Percentiles rank a stretch among this genome's conserved stretches.
Conservation (phyloP, 352 stramenopile genomes). For the Halophytophthora polymorphica region DNA sequence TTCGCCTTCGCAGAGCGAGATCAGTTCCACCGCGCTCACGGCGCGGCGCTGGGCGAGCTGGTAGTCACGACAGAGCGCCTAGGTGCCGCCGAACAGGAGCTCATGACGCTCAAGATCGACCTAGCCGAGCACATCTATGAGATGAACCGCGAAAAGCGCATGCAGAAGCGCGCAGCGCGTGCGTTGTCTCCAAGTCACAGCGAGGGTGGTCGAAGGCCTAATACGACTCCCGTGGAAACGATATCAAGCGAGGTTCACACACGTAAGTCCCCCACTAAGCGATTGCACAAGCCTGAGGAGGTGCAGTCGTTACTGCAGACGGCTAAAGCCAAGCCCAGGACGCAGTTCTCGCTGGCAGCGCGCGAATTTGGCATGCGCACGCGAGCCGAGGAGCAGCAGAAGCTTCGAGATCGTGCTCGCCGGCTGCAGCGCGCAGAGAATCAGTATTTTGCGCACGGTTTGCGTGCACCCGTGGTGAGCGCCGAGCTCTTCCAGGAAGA, state of each 20-base stretch:
- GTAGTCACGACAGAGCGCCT: conserved; percentile 44
- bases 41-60: conserved; percentile 41
- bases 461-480: conserved; percentile 31
- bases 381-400: conserved; percentile 33
- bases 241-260: background rate
- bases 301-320: conserved; percentile 9
- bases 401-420: conserved; percentile 25
- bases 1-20: conserved; percentile 60
- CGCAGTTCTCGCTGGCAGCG: conserved; percentile 50
- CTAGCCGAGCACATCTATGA: conserved; percentile 68
- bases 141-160: conserved; percentile 44
- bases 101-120: conserved; percentile 55
- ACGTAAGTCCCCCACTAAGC: conserved; percentile 6
- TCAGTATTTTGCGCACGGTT: conserved; percentile 41
- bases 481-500: conserved; percentile 55
- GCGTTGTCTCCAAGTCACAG: conserved; percentile 3
- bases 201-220: conserved; percentile 8
- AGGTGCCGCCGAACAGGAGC: conserved; percentile 40
- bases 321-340: conserved; percentile 29
- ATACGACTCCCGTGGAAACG: conserved; percentile 10
- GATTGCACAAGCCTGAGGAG: conserved; percentile 10
- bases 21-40: conserved; percentile 39
- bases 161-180: conserved; percentile 29
- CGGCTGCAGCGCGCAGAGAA: conserved; percentile 39
- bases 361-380: conserved; percentile 48